Evolutionary conservation across 2,329 filamentous ascomycete genomes (phyloP).

Genomic region (Chaetomium globosum): DNA sequence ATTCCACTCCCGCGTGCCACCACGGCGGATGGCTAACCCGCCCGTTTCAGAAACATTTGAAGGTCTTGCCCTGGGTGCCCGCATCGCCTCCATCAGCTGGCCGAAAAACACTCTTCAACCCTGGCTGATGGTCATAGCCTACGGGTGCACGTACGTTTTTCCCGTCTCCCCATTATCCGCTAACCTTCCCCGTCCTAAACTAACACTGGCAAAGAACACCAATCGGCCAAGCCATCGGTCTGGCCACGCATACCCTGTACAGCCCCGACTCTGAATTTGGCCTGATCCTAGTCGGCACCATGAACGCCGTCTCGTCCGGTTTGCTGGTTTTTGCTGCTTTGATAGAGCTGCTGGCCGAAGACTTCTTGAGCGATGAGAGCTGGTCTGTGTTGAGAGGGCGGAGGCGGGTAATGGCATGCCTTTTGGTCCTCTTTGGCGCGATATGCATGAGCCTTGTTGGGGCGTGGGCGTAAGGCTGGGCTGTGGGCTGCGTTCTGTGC

Average conservation of each 20-base stretch:
- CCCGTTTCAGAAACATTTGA: conserved; percentile 72
- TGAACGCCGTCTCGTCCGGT: conserved; percentile 82
- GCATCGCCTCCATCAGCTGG: conserved; percentile 82
- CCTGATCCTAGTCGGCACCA: conserved; percentile 79
- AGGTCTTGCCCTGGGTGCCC: conserved; percentile 79
- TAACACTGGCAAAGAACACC: conserved; percentile 64
- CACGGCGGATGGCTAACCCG: neutral
- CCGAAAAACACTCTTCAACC: conserved; percentile 72
- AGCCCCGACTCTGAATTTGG: conserved; percentile 76
- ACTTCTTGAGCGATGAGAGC: conserved; percentile 79
- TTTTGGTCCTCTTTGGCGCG: conserved; percentile 65
- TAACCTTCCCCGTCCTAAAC: neutral
- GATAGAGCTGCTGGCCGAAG: conserved; percentile 81
- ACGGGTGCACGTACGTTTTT: conserved; percentile 54
- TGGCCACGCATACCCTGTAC: conserved; percentile 76
- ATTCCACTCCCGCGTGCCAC: neutral
- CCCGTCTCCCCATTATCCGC: neutral
- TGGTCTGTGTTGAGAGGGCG: conserved; percentile 66
- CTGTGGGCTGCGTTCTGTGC: neutral
- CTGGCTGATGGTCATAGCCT: conserved; percentile 78
- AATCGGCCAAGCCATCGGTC: conserved; percentile 78
- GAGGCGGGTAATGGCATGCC: conserved; percentile 63
- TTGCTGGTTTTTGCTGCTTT: conserved; percentile 79
- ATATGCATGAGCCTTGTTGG: conserved; percentile 72
- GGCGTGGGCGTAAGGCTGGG: conserved; percentile 63